phyloP scores from a whole-genome alignment of 495 filamentous ascomycete genomes.

The Xylaria grammica region DNA sequence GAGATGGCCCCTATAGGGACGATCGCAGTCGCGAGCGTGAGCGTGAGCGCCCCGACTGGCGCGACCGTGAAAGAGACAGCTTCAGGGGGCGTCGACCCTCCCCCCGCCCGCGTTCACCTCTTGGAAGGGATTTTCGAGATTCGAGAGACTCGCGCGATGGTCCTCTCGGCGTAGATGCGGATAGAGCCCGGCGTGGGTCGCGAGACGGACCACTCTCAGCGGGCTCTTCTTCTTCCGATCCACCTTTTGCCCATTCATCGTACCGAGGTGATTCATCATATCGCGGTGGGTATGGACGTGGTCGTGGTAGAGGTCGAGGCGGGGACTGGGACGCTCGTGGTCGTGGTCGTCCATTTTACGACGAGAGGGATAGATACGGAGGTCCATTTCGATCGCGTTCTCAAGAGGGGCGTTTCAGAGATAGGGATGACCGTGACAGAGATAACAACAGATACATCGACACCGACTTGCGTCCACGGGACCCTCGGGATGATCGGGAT shows the following conservation, averaged over 20 bases:
- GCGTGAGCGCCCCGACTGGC: conserved; percentile 48
- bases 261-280: conserved; percentile 60
- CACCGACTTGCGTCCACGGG: conserved; percentile 57
- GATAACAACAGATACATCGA: conserved; percentile 47
- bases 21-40: conserved; percentile 56
- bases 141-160: conserved; percentile 44
- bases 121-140: conserved; percentile 45
- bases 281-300: conserved; percentile 61
- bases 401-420: conserved; percentile 65
- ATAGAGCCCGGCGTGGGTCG: conserved; percentile 57
- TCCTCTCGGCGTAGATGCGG: conserved; percentile 53
- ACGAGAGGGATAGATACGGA: conserved; percentile 65
- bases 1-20: conserved; percentile 53
- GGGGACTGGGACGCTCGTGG: conserved; percentile 72
- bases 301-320: conserved; percentile 59
- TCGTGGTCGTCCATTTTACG: conserved; percentile 65
- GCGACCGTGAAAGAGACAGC: conserved; percentile 46
- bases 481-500: conserved; percentile 61
- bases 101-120: conserved; percentile 53
- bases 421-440: conserved; percentile 56
- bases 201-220: conserved; percentile 68
- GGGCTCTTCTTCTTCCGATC: conserved; percentile 71
- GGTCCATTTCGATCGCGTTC: conserved; percentile 67
- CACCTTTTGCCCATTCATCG: conserved; percentile 55
- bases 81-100: conserved; percentile 54